A percentile compares a stretch with the other conserved stretches of the same genome.
These are phyloP conservation scores for Neolentinus lepideus DNA, from an alignment of 1,284 basidiomycete species.

Conservation along the genomic window DNA sequence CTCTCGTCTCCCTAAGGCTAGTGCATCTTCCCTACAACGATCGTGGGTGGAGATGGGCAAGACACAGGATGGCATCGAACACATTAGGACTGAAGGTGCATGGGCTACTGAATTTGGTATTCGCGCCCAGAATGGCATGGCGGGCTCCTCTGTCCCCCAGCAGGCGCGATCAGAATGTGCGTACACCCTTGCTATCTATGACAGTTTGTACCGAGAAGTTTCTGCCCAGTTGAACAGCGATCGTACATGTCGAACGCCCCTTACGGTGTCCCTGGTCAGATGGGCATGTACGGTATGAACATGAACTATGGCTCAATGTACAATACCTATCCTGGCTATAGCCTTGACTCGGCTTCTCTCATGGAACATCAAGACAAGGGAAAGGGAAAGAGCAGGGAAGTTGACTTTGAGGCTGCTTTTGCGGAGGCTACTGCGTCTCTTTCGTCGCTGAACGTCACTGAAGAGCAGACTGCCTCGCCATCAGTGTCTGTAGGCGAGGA, in stretches of 20 bases:
- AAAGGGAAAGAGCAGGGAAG: constrained; percentile 69
- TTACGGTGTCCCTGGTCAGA: constrained; percentile 22
- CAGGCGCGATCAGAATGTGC: constrained; percentile 11
- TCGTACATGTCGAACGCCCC: constrained; percentile 9
- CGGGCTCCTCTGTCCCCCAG: constrained; percentile 17
- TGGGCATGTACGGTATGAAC: constrained; percentile 17
- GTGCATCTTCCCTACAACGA: neutral
- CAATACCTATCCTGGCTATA: neutral
- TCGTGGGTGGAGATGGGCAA: constrained; percentile 3
- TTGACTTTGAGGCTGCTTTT: constrained; percentile 76
- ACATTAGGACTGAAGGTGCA: constrained; percentile 20
- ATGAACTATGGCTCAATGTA: constrained; percentile 22
- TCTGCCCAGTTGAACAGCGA: neutral
- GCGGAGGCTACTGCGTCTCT: constrained; percentile 49
- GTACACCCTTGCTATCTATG: constrained; percentile 7
- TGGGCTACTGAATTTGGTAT: constrained; percentile 49
- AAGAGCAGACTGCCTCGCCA: constrained; percentile 6
- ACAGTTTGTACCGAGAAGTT: neutral
- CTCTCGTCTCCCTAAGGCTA: neutral
- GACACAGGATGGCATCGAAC: constrained; percentile 17
- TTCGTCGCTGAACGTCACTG: constrained; percentile 30
- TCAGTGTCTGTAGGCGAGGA: constrained; percentile 1
- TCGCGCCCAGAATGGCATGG: neutral
- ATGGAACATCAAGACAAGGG: constrained; percentile 38
- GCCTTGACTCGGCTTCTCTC: constrained; percentile 8